These are phyloP conservation scores for Dendrobium nobile DNA, from an alignment of 106 monocot genomes.

Conservation along the genomic window DNA sequence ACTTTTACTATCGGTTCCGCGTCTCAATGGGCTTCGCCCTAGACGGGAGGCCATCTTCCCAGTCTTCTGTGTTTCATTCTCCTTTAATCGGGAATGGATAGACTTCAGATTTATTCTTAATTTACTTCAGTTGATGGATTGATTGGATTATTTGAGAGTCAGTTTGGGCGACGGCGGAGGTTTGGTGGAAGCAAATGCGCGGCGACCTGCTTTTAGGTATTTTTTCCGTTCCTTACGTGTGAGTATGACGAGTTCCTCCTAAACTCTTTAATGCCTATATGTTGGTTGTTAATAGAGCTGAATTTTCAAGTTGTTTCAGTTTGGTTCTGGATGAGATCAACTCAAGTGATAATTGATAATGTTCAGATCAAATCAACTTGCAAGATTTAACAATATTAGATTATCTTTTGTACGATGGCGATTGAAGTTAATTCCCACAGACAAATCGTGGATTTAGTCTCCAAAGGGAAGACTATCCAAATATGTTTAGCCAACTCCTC, in stretches of 20 bases:
- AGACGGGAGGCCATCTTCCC: background rate
- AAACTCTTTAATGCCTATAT: background rate
- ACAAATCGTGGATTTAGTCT: too few relatives aligned
- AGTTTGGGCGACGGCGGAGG: background rate
- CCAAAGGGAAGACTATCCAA: too few relatives aligned
- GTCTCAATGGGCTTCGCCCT: background rate
- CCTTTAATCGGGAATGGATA: background rate
- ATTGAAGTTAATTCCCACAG: too few relatives aligned
- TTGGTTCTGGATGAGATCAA: background rate
- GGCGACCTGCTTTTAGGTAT: background rate
- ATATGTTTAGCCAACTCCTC: too few relatives aligned
- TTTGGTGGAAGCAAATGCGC: background rate
- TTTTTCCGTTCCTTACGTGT: background rate
- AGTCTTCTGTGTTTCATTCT: background rate
- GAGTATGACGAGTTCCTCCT: background rate
- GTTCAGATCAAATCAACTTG: too few relatives aligned
- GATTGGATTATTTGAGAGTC: background rate
- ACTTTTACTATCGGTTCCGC: background rate
- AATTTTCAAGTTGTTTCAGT: background rate
- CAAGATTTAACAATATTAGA: too few relatives aligned
- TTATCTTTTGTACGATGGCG: too few relatives aligned
- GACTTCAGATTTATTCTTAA: background rate
- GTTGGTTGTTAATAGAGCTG: background rate
- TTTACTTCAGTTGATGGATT: background rate
- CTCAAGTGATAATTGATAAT: background rate